Base-by-base conservation (phyloP, 805 yeast species). In the Metschnikowia aberdeeniae region DNA sequence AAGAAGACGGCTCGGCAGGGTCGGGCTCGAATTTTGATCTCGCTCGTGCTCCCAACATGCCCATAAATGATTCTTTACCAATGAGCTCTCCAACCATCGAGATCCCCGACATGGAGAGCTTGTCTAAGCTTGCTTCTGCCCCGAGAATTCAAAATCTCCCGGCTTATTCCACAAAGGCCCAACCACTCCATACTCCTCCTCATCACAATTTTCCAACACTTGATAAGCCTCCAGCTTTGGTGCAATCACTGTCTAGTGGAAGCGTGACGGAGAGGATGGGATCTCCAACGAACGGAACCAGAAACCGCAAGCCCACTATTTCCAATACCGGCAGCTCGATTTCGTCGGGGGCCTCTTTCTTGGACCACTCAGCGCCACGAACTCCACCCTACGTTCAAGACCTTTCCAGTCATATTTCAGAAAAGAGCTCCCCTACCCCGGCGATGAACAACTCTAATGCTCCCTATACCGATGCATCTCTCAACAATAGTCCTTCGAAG, bases 101-200 rank as follows among this genome's bases (percentile, higher is more conserved):
- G 59, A 86, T 85, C 34, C 92, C 92, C 4, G 80, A 75, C 50
- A 79, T 82, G 76, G 83, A 78, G 40, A 63, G 64, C 28, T 44
- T 69, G 36, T 58, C 66, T 6, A 58, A 58, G 13, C 58, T 61
- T 34, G 46, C 54, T 12, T 40, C 50, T 34, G 48, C 45, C 6
- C 46, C 40, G 35, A 39, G 45, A 19, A 30, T 36, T 1, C 38
- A 43, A 10, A 45, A 51, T 6, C 6, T 46, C 50, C 14, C 36
- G 32, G 26, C 35, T 37, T 26, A 44, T 10, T 14, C 49, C 20
- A 9, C 44, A 34, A n/a, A 42, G 12, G 22, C 35, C 11, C 42
- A 39, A 11, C 22, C 35, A 10, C 14, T 28, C 8, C 28, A 31
- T 22, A 24, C 34, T 20, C 32, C 47, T 5, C 46, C 48, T 10